Evolutionary conservation across 2,329 filamentous ascomycete species (phyloP).

Genomic region (Penicillium sp.): DNA sequence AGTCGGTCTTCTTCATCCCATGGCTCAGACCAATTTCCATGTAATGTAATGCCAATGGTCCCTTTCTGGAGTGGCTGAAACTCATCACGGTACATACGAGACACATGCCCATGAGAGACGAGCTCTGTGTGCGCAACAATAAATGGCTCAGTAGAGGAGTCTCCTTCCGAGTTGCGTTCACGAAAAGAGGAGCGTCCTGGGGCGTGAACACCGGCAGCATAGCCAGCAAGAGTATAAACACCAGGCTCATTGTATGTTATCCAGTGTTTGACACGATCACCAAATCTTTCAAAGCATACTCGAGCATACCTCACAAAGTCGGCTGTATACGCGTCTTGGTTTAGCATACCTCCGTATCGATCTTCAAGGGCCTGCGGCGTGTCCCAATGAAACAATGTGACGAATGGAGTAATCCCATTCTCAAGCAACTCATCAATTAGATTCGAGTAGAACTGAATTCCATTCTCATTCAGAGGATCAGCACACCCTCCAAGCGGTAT

Average conservation of each 20-base stretch:
- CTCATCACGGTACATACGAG: constrained; percentile 75
- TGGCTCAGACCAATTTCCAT: constrained; percentile 74
- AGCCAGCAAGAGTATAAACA: constrained; percentile 77
- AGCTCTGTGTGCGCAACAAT: constrained; percentile 76
- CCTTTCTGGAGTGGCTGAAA: constrained; percentile 72
- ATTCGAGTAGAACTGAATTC: constrained; percentile 75
- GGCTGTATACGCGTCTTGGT: constrained; percentile 73
- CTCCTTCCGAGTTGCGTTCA: constrained; percentile 68
- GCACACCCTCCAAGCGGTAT: constrained; percentile 76
- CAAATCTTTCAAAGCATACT: constrained; percentile 71
- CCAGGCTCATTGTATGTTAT: constrained; percentile 86
- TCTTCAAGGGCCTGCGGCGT: constrained; percentile 73
- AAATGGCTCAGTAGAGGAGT: constrained; percentile 76
- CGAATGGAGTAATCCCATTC: constrained; percentile 73
- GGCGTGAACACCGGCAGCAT: constrained; percentile 74
- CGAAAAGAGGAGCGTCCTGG: constrained; percentile 76
- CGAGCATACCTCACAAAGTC: constrained; percentile 81
- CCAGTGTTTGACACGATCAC: constrained; percentile 77
- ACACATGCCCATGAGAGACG: constrained; percentile 73
- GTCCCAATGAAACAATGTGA: constrained; percentile 85
- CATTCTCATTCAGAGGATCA: constrained; percentile 75
- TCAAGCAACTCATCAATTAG: constrained; percentile 75
- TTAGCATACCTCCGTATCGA: constrained; percentile 76
- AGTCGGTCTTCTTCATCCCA: constrained; percentile 73
- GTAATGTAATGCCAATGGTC: constrained; percentile 79